Evolutionary conservation across 495 filamentous ascomycete species (phyloP).

Genomic region (Xylaria nigripes): DNA sequence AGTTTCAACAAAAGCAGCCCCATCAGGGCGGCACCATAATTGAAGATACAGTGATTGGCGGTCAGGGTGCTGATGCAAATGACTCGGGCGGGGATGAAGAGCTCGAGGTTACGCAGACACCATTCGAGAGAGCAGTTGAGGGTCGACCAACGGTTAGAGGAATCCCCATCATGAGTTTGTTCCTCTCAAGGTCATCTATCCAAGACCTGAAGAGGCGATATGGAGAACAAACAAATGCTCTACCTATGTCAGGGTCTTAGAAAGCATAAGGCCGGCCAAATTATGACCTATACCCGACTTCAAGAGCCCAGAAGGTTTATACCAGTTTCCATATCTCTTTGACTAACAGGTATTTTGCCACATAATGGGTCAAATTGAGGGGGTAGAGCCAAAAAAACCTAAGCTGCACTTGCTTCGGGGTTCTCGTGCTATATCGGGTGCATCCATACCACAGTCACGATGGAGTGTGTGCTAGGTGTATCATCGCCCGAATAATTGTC

Average conservation of each 20-base stretch:
- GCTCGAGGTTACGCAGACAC: constrained; percentile 49
- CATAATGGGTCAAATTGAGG: too few relatives aligned
- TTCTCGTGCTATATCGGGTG: too few relatives aligned
- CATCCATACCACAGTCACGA: too few relatives aligned
- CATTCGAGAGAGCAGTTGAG: constrained; percentile 36
- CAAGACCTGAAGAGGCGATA: constrained; percentile 37
- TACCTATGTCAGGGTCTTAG: background rate
- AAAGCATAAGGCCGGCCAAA: too few relatives aligned
- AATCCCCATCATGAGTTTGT: constrained; percentile 47
- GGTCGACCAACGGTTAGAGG: constrained; percentile 21
- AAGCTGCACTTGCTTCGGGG: too few relatives aligned
- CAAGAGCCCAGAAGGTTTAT: too few relatives aligned
- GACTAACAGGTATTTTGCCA: too few relatives aligned
- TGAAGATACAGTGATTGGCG: constrained; percentile 31
- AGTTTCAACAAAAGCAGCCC: constrained; percentile 15
- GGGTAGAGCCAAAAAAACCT: too few relatives aligned
- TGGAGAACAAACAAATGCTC: constrained; percentile 22
- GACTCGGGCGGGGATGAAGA: constrained; percentile 34
- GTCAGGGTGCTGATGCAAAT: constrained; percentile 13
- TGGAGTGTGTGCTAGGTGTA: too few relatives aligned
- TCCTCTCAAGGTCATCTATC: constrained; percentile 48
- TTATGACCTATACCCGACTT: too few relatives aligned
- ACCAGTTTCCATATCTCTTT: too few relatives aligned
- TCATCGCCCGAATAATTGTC: too few relatives aligned
- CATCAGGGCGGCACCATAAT: constrained; percentile 23